A percentile compares a stretch with the other conserved stretches of the same genome.
These are phyloP conservation scores for Pichia exigua DNA, from an alignment of 805 yeast genomes.

Conservation along the genomic window DNA sequence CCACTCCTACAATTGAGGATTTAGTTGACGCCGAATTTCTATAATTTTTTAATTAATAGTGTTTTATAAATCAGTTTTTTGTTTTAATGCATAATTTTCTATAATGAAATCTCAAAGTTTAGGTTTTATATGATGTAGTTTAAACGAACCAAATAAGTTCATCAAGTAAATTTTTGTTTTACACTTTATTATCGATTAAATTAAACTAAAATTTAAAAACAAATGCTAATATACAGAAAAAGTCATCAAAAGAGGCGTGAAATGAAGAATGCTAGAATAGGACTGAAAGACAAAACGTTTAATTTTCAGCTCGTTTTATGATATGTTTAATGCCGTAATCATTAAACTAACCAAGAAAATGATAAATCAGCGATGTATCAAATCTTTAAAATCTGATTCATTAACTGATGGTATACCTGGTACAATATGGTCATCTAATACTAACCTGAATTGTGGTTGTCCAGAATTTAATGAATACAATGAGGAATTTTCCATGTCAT, in stretches of 20 bases:
- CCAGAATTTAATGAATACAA: neutral
- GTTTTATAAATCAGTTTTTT: neutral
- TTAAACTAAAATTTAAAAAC: neutral
- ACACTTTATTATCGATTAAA: neutral
- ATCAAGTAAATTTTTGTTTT: no score
- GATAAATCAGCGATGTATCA: neutral
- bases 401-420: conserved; percentile 5
- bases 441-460: conserved; percentile 5
- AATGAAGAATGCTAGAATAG: neutral
- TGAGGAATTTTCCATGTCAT: conserved; percentile 1
- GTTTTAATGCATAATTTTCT: no score
- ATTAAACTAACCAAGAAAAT: neutral
- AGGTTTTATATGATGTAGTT: no score
- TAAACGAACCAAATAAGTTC: no score
- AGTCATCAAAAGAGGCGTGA: neutral
- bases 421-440: conserved; percentile 9
- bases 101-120: no score
- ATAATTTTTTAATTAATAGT: neutral
- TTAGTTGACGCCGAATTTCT: conserved; percentile 18
- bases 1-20: conserved; percentile 17
- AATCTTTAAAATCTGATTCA: neutral
- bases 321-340: neutral
- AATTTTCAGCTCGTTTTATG: no score
- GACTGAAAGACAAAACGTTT: neutral
- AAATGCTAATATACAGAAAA: no score